Evolutionary conservation across 2,329 filamentous ascomycete species (phyloP), one percentile per base, ranked within the genome.

Genomic region (Fusarium fujikuroi): DNA sequence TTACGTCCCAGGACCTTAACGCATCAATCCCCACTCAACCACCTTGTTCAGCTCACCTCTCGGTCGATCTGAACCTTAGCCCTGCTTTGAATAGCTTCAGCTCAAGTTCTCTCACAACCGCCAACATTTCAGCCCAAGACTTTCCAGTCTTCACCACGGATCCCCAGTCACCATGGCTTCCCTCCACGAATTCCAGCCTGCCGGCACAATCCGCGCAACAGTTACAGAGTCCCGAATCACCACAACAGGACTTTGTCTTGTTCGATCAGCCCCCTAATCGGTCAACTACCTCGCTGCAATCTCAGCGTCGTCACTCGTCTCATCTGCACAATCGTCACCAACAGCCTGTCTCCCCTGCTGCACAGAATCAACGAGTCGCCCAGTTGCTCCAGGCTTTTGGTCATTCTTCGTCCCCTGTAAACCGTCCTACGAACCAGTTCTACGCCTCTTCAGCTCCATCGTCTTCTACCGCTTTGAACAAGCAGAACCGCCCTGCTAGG

Each of bases 91-190:
- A 80, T 80, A 87, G 85, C 87, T 85, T 82, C 85, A 85, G 87
- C 89, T 85, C 83, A 77, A 89, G 87, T 89, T 88, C 85, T 84
- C 82, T 81, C 78, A 82, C 80, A 79, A 87, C 87, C 86, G 84
- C 85, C 84, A 90, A 85, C 85, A 90, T 90, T 88, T 82, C 86
- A 85, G 82, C 84, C 80, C 89, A 87, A 90, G 91, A 92, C 89
- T 89, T 88, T 77, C 80, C 87, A 89, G 91, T 93, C 91, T 92
- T 92, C 92, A 94, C 88, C 88, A 95, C 92, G 92, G 92, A 92
- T 93, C 89, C 90, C 83, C 87, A 87, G 85, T 90, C 90, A 94
- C 79, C 88, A 95, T 95, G 93, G 93, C 92, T 88, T 91, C 89
- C 92, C 88, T 91, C 90, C 86, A 90, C 85, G 86, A 85, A 87